Conservation (phyloP, 2,329 filamentous ascomycete species). For the Aschersonia sp. region DNA sequence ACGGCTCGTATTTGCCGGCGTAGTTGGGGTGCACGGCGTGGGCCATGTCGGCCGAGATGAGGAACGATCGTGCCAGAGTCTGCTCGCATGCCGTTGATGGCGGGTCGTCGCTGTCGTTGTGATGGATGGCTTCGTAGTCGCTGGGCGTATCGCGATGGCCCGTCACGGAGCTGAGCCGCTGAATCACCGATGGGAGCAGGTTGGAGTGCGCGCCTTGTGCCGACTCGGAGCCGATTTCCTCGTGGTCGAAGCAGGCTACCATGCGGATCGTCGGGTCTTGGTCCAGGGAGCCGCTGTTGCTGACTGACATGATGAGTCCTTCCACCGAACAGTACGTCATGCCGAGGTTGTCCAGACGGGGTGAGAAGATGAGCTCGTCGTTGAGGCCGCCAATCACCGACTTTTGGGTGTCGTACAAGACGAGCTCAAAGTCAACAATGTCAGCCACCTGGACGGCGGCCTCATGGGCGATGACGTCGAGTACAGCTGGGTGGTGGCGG, state of each 20-base stretch:
- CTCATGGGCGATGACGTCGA: slow-evolving; percentile 73
- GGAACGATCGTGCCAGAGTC: slow-evolving; percentile 78
- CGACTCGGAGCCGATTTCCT: slow-evolving; percentile 87
- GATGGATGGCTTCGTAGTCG: slow-evolving; percentile 44
- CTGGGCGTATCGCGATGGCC: slow-evolving; percentile 50
- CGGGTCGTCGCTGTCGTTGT: slow-evolving; percentile 29
- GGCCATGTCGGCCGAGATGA: slow-evolving; percentile 95
- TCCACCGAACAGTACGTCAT: slow-evolving; percentile 90
- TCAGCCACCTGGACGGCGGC: slow-evolving; percentile 56
- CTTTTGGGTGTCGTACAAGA: slow-evolving; percentile 94
- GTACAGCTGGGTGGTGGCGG: slow-evolving; percentile 77
- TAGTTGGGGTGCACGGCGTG: slow-evolving; percentile 96
- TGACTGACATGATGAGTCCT: slow-evolving; percentile 70
- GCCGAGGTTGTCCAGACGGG: slow-evolving; percentile 88
- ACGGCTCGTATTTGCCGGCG: slow-evolving; percentile 74
- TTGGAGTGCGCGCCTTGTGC: slow-evolving; percentile 92
- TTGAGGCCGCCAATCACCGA: slow-evolving; percentile 77
- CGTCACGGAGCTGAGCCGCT: slow-evolving; percentile 70
- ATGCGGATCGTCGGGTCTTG: slow-evolving; percentile 73
- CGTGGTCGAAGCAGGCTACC: slow-evolving; percentile 93
- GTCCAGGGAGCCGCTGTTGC: slow-evolving; percentile 48
- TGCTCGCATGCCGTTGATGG: slow-evolving; percentile 81
- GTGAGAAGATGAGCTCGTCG: slow-evolving; percentile 90
- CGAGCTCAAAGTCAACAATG: slow-evolving; percentile 84
- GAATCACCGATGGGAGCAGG: slow-evolving; percentile 73